Base-by-base conservation (phyloP, 495 filamentous ascomycete species). In the Trypethelium eluteriae region DNA sequence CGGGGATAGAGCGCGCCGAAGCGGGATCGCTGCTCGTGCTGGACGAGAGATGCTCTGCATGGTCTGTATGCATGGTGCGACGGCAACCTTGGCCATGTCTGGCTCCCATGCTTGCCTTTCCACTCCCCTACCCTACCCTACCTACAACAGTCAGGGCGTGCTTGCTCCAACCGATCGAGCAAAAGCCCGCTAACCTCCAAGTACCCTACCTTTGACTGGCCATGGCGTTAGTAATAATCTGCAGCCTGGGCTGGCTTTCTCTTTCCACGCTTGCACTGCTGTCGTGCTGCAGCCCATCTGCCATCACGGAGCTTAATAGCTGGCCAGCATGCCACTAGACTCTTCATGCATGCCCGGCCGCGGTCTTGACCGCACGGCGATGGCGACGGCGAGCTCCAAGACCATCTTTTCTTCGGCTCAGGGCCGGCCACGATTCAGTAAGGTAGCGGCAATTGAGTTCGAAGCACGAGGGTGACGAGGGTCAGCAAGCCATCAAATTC, bases 1-100 rank as follows among this genome's bases (percentile, higher is more conserved):
- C 49, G 49, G 49, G 49, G 49, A 53, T 53, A 46, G 49, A 53
- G 49, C 49, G 49, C 49, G 49, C 49, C 49, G 49, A 44, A 53
- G 49, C 49, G 49, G 25, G 49, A 53, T 53, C 49, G 49, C 49
- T 53, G 49, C 49, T 53, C 49, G 49, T 53, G 49, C 49, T 53
- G 49, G 41, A 44, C 41, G 6, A 25, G 5, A 53, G 49, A 53
- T 53, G 49, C 49, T 53, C 49, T 53, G 49, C 49, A 53, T 25
- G 25, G 25, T 25, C 25, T 25, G 25, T 25, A 25, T 25, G 25
- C 25, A 25, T 53, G 49, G 49, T 53, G 49, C 49, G 49, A 53
- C 49, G 49, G 49, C 49, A 14, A 53, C 49, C 49, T 53, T 14
- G 49, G 10, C 49, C 11, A 25, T 25, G 25, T 53, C n/a, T 53